Percentiles rank a stretch among this genome's conserved stretches.
phyloP scores from a whole-genome alignment of 192 early-diverging fungal species.

The Dissophora globulifera region DNA sequence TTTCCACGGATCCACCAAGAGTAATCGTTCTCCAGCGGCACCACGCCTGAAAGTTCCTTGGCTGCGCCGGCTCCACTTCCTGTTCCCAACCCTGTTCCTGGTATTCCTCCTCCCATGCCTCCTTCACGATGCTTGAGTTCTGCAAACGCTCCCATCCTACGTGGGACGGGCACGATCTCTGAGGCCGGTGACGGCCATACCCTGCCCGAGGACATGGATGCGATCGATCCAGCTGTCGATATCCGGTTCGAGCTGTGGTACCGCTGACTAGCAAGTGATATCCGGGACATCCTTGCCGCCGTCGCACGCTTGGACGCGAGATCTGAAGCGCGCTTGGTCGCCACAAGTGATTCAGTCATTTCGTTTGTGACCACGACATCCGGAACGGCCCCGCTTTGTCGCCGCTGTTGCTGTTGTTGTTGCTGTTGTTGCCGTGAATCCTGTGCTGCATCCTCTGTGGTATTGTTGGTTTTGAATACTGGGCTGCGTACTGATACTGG shows the following conservation, averaged over 20 bases:
- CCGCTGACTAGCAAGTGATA: constrained; percentile 39
- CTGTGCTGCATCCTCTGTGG: no score
- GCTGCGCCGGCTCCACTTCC: not conserved
- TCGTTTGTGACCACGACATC: constrained; percentile 44
- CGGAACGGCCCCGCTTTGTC: constrained; percentile 12
- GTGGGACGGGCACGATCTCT: constrained; percentile 21
- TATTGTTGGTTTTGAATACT: no score
- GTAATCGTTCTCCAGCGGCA: constrained; percentile 46
- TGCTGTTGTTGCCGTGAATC: not conserved
- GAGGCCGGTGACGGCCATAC: constrained; percentile 1
- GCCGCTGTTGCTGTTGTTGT: constrained; percentile 9
- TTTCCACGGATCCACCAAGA: constrained; percentile 86
- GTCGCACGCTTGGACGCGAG: constrained; percentile 18
- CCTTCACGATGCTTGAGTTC: no score
- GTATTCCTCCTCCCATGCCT: no score
- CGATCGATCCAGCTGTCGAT: constrained; percentile 31
- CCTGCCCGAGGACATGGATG: constrained; percentile 14
- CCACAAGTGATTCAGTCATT: constrained; percentile 1
- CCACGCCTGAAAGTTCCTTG: constrained; percentile 14
- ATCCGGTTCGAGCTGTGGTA: constrained; percentile 44
- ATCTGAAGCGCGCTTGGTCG: not conserved
- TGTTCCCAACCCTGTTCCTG: no score
- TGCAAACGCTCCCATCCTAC: constrained; percentile 5
- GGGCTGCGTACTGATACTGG: no score
- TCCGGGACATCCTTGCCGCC: constrained; percentile 40